These are phyloP conservation scores for Esteya vermicola DNA, from an alignment of 2,329 filamentous ascomycete species.

Conservation along the genomic window DNA sequence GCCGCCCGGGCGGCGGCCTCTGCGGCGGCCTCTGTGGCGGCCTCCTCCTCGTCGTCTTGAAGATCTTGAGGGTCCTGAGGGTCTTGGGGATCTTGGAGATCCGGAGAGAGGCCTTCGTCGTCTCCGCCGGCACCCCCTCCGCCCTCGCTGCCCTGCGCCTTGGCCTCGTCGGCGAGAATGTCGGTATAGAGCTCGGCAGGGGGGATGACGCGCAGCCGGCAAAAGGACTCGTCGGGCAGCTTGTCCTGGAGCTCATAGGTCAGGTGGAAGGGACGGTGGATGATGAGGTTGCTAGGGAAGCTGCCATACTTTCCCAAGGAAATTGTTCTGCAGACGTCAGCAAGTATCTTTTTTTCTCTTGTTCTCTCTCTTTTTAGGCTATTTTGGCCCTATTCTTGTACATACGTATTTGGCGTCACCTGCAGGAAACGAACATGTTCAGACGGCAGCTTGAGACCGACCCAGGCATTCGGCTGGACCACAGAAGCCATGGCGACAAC, in stretches of 20 bases:
- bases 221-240: slow-evolving; percentile 46
- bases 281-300: slow-evolving; percentile 77
- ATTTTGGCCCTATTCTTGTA: not conserved
- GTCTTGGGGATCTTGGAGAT: too few species aligned
- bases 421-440: slow-evolving; percentile 43
- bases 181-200: slow-evolving; percentile 75
- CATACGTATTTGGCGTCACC: slow-evolving; percentile 44
- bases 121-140: slow-evolving; percentile 20
- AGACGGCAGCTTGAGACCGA: slow-evolving; percentile 43
- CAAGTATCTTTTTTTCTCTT: too few species aligned
- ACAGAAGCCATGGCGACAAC: slow-evolving; percentile 13
- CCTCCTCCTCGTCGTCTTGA: slow-evolving; percentile 12
- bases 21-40: not conserved
- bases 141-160: slow-evolving; percentile 7
- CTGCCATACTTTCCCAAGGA: slow-evolving; percentile 85
- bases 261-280: slow-evolving; percentile 81
- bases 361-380: too few species aligned
- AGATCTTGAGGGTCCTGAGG: too few species aligned
- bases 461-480: slow-evolving; percentile 45
- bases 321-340: slow-evolving; percentile 47
- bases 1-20: slow-evolving; percentile 12
- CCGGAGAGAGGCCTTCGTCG: slow-evolving; percentile 29
- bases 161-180: slow-evolving; percentile 36
- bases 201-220: slow-evolving; percentile 62
- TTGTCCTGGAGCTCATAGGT: slow-evolving; percentile 82